phyloP scores from a whole-genome alignment of 2,329 filamentous ascomycete species.

The Hymenoscyphus fraxineus region DNA sequence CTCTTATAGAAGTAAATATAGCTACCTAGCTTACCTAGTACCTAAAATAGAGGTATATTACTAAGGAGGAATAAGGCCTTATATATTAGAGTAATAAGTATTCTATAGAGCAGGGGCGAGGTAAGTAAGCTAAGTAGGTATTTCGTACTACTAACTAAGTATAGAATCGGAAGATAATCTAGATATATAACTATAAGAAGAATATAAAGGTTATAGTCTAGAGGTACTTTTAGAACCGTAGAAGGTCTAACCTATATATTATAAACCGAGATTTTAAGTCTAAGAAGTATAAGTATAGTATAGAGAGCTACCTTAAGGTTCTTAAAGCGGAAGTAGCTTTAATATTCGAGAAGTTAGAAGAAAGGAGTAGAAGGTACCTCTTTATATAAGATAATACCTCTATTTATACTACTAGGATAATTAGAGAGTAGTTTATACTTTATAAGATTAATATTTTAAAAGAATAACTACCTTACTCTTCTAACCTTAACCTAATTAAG shows the following conservation, averaged over 20 bases:
- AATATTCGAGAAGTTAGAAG: too few relatives aligned
- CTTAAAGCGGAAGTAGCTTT: neutral
- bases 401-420: too few relatives aligned
- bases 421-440: neutral
- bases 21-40: neutral
- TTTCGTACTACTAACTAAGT: neutral
- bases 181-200: neutral
- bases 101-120: too few relatives aligned
- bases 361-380: neutral
- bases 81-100: too few relatives aligned
- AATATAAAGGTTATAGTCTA: neutral
- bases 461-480: constrained; percentile 46
- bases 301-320: neutral
- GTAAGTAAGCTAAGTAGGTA: neutral
- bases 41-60: neutral
- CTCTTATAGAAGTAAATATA: neutral
- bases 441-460: constrained; percentile 17
- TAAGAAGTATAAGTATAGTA: constrained; percentile 5
- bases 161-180: neutral
- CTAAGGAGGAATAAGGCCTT: too few relatives aligned
- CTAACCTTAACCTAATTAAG: constrained; percentile 26
- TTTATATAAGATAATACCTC: too few relatives aligned
- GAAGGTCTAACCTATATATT: neutral
- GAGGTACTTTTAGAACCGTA: neutral
- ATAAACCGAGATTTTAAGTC: constrained; percentile 1